phyloP scores from a whole-genome alignment of 805 yeast species.

The Lachancea kluyveri region DNA sequence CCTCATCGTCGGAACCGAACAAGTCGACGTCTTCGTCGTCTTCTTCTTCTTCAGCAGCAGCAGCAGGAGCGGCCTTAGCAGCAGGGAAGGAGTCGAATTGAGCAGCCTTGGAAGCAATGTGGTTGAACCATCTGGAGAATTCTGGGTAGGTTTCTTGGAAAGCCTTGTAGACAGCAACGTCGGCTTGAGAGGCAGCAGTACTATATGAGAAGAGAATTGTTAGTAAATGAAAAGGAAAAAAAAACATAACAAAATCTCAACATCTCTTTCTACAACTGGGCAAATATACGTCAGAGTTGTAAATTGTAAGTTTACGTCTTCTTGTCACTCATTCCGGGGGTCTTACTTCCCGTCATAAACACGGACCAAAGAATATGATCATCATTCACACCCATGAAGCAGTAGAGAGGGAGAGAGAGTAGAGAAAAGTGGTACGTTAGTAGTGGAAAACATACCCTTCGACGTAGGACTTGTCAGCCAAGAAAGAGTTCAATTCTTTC shows the following conservation, averaged over 20 bases:
- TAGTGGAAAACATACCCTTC: slow-evolving; percentile 71
- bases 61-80: slow-evolving; percentile 49
- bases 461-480: slow-evolving; percentile 90
- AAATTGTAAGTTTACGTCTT: slow-evolving; percentile 23
- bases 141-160: slow-evolving; percentile 88
- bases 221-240: slow-evolving; percentile 1
- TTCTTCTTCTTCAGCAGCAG: slow-evolving; percentile 53
- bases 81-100: slow-evolving; percentile 82
- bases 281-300: slow-evolving; percentile 12
- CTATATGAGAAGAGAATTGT: slow-evolving; percentile 32
- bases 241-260: not conserved
- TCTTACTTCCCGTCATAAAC: slow-evolving; percentile 95
- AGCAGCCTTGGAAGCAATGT: slow-evolving; percentile 87
- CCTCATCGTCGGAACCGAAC: slow-evolving; percentile 92
- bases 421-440: no score
- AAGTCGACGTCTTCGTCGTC: slow-evolving; percentile 91
- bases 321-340: slow-evolving; percentile 92
- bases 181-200: slow-evolving; percentile 90
- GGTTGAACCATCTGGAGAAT: slow-evolving; percentile 98
- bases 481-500: slow-evolving; percentile 70
- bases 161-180: slow-evolving; percentile 89
- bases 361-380: slow-evolving; percentile 81
- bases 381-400: slow-evolving; percentile 40
- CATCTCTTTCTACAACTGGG: not conserved
- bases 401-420: slow-evolving; percentile 1